Base-by-base conservation (phyloP, 2,329 filamentous ascomycete genomes). In the Stemphylium lycopersici region DNA sequence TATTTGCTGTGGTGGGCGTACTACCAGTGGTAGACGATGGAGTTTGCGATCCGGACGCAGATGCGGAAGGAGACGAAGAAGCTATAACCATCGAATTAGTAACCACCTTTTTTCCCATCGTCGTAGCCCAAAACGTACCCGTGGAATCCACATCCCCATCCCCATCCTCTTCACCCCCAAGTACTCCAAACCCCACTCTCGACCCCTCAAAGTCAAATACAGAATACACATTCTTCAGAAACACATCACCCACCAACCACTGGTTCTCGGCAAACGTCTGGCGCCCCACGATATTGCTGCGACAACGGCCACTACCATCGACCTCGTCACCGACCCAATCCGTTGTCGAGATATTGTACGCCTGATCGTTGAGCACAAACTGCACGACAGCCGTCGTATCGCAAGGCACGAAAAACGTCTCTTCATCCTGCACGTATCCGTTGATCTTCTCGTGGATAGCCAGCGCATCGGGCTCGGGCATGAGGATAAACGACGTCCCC, bases 191-290 rank as follows among this genome's bases (percentile, higher is more conserved):
- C 4, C 88, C 89, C 60, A 92, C 84, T 46, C 82, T 83, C 38
- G 74, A 76, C 60, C 86, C 69, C 58, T 93, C 91, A 48, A 84
- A 85, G 72, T 96, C 92, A 71, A 96, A 96, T 20, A 95, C 87
- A 1, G 86, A 81, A 70, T 96, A 96, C 13, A 96, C 91, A 64
- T 96, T 96, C 78, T 96, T 96, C 57, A 96, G 77, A 66, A 96
- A 96, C 0, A 89, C 85, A 62, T 92, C 91, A 2, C 92, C 92
- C 1, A 96, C 76, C n/a, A 96, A 80, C 91, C 91, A 96, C 24
- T 86, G 76, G 31, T 77, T 70, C 65, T 64, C 80, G 0, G 80
- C 76, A 41, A 91, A 87, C 12, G 90, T 85, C 69, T 88, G 83
- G 22, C 86, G 81, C 1, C 89, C 90, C 48, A 91, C 87, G 32